Evolutionary conservation across 257 asterid genomes (phyloP), one percentile per base, ranked within the genome.

Genomic region (Nicotiana attenuata): DNA sequence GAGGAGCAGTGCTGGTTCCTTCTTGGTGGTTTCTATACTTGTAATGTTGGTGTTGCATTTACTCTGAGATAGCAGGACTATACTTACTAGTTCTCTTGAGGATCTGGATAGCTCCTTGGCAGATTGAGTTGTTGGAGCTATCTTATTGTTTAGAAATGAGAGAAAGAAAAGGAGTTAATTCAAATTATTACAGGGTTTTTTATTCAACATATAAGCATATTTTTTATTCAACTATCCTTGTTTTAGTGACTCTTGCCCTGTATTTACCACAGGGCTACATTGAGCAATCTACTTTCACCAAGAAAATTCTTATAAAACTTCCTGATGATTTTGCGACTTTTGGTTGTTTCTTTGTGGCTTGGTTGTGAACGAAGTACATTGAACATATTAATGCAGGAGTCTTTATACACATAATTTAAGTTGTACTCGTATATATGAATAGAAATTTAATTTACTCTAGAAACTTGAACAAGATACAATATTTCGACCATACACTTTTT

Each of bases 1-100:
- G 87, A 90, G 80, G 82, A 59, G 26, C 20, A 55, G 89, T 82
- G 81, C 80, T 80, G 80, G 55, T 76, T 22, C 85, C 14, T 79
- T 45, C 78, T 82, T 76, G 83, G 76, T 80, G 29, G 86, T 56
- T 80, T 79, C 79, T 80, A 50, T 80, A 81, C 33, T 86, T 66
- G 77, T 71, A 52, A 65, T 78, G 64, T 63, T 69, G 55, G 28
- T 24, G 60, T 76, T 50, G 61, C 57, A 78, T 78, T 60, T 61
- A 38, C 45, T 78, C 41, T 78, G 71, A 78, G 82, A 19, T 78
- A 16, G 57, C 17, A 20, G 10, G 22, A 41, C 17, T 60, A 38
- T 47, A 78, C 41, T 60, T 22, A 10, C 41, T 75, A 75, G 63
- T 75, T 75, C 63, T 55, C 16, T 66, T 66, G 14, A 66, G 75